These are phyloP conservation scores for Helenozyma baotianmanensis DNA, from an alignment of 805 yeast genomes.

Conservation along the genomic window DNA sequence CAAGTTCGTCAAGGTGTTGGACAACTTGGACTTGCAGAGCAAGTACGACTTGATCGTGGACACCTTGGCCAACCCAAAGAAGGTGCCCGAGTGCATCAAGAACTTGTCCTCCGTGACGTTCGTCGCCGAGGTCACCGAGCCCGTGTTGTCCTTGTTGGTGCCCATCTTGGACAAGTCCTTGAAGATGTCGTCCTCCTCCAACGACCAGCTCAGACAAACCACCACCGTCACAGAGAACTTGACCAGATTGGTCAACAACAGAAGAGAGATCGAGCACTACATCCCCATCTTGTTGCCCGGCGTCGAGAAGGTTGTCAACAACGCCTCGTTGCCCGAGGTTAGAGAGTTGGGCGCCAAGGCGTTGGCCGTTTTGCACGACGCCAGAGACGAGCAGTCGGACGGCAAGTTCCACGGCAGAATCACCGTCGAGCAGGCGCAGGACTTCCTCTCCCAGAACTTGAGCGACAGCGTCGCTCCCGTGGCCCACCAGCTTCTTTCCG, in stretches of 20 bases:
- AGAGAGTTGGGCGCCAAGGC: conserved; percentile 92
- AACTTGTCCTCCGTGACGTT: conserved; percentile 90
- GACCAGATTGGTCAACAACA: conserved; percentile 91
- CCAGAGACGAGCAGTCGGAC: conserved; percentile 62
- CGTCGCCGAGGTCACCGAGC: conserved; percentile 98
- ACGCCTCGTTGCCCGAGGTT: conserved; percentile 94
- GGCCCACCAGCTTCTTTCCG: conserved; percentile 22
- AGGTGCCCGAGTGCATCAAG: conserved; percentile 85
- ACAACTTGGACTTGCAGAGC: conserved; percentile 86
- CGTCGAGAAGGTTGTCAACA: conserved; percentile 77
- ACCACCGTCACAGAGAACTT: conserved; percentile 93
- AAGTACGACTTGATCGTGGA: conserved; percentile 78
- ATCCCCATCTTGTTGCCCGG: conserved; percentile 91
- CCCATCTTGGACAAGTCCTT: conserved; percentile 90
- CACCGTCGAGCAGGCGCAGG: conserved; percentile 47
- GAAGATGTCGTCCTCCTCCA: conserved; percentile 81
- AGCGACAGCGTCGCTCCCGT: conserved; percentile 15
- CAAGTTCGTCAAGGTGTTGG: conserved; percentile 74
- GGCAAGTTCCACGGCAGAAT: conserved; percentile 78
- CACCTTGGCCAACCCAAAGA: conserved; percentile 85
- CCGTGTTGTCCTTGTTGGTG: conserved; percentile 82
- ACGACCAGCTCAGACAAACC: conserved; percentile 94
- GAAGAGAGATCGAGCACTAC: conserved; percentile 81
- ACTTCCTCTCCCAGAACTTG: conserved; percentile 30
- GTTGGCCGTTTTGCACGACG: conserved; percentile 71